phyloP scores from a whole-genome alignment of 371 early-diverging fungal species.

The Apophysomyces variabilis region DNA sequence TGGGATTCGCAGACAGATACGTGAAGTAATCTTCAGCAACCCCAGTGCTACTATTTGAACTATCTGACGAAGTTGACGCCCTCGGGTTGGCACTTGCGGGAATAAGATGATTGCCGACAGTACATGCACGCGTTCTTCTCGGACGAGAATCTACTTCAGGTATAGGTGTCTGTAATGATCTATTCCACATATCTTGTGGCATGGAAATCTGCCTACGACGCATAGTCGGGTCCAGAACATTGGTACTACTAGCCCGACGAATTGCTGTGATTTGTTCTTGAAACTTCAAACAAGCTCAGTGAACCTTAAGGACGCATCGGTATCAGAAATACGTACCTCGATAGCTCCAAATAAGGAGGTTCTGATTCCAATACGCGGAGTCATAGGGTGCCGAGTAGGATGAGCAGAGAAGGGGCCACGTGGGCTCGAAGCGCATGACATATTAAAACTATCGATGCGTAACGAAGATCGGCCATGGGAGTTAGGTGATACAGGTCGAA shows the following conservation, averaged over 20 bases:
- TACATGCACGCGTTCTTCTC: constrained; percentile 37
- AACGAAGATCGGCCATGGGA: constrained; percentile 30
- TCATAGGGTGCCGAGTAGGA: constrained; percentile 39
- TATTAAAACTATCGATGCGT: constrained; percentile 22
- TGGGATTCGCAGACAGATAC: constrained; percentile 35
- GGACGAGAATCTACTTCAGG: neutral
- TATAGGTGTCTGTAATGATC: constrained; percentile 1
- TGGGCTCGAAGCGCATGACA: constrained; percentile 37
- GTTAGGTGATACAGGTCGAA: constrained; percentile 38
- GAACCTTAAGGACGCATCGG: neutral
- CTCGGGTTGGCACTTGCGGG: constrained; percentile 2
- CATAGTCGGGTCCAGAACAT: neutral
- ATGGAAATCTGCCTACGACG: constrained; percentile 35
- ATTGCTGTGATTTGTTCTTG: constrained; percentile 40
- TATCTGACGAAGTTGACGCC: constrained; percentile 27
- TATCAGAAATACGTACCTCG: constrained; percentile 32
- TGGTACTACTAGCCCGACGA: constrained; percentile 30
- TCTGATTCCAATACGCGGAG: constrained; percentile 51
- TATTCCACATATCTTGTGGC: constrained; percentile 33
- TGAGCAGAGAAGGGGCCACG: constrained; percentile 35
- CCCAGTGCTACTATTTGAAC: constrained; percentile 25
- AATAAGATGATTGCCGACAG: constrained; percentile 33
- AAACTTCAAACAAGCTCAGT: constrained; percentile 28
- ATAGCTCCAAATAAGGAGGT: constrained; percentile 55
- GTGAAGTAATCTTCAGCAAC: constrained; percentile 47